These are phyloP conservation scores for Brassica balearica DNA, from an alignment of 441 rosid genomes.

Conservation along the genomic window DNA sequence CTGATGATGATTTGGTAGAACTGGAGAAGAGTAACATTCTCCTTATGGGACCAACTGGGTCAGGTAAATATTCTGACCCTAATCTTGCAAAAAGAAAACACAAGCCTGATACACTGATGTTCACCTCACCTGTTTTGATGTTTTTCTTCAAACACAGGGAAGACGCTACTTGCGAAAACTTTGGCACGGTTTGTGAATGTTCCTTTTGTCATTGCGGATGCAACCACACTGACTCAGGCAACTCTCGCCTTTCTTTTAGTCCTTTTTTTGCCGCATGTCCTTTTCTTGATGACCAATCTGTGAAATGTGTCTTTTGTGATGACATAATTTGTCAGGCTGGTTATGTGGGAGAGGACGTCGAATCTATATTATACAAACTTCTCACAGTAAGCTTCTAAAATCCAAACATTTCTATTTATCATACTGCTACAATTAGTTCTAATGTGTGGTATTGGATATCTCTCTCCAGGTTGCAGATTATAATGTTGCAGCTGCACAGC, in stretches of 20 bases:
- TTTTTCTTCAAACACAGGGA: slow-evolving; percentile 82
- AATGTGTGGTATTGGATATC: slow-evolving; percentile 10
- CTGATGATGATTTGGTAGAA: slow-evolving; percentile 83
- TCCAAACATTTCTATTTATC: background rate
- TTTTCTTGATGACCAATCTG: slow-evolving; percentile 36
- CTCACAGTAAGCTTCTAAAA: slow-evolving; percentile 58
- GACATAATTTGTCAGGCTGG: slow-evolving; percentile 79
- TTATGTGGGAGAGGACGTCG: slow-evolving; percentile 98
- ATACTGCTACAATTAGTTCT: background rate
- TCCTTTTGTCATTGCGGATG: slow-evolving; percentile 96
- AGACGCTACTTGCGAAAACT: slow-evolving; percentile 96
- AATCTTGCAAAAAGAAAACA: background rate
- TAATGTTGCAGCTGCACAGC: slow-evolving; percentile 99
- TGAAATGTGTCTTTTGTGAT: slow-evolving; percentile 19
- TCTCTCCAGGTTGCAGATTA: slow-evolving; percentile 83
- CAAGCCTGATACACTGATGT: background rate
- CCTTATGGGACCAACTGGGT: slow-evolving; percentile 97
- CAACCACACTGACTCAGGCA: slow-evolving; percentile 98
- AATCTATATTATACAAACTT: slow-evolving; percentile 95
- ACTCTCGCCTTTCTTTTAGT: slow-evolving; percentile 43
- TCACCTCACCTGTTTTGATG: slow-evolving; percentile 31
- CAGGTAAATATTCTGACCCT: slow-evolving; percentile 63
- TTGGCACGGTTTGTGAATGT: slow-evolving; percentile 98
- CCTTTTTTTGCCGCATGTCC: slow-evolving; percentile 19
- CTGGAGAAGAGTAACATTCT: slow-evolving; percentile 99